Base-by-base conservation (phyloP, 2,329 filamentous ascomycete genomes). In the Emmonsiellopsis sp. region DNA sequence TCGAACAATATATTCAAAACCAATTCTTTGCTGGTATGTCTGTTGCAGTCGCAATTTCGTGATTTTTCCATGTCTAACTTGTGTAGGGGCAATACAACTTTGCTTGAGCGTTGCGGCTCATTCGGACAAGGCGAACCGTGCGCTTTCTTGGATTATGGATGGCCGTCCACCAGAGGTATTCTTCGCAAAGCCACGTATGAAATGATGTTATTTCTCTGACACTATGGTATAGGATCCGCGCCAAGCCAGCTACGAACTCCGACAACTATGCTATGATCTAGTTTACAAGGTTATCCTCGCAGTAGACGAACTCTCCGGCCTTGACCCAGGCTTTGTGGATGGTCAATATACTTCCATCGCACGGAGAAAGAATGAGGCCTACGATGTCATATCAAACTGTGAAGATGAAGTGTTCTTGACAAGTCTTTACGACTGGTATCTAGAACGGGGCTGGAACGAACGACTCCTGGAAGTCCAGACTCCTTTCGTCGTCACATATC, bases 351-450 rank as follows among this genome's bases (percentile, higher is more conserved):
- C 89, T 0, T 70, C 88, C 10, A 81, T 87, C 17, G 83, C 85
- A 2, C 91, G 85, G 46, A 89, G 93, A 68, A 82, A 87, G 58
- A 81, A 83, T 49, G 92, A 98, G 72, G 92, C 93, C 0, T 95
- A 97, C 70, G 82, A 85, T 44, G 87, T 96, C 2, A 90, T 98
- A 61, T 88, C 94, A 65, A 81, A 80, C 55, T 95, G 92, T 0
- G 81, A 85, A 11, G 93, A 98, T 60, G 88, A 96, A 64, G 87
- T 96, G 4, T 98, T 98, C 74, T 86, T 97, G 67, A 94, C 88
- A 56, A 89, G 88, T 62, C 78, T 98, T n/a, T 98, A 96, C 67
- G 91, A 96, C 63, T 98, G 93, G 92, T 98, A 98, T 69, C 84
- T 97, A 60, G 73, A 80, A 52, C 85, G 91, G 66, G 86, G 87